Conservation (phyloP, 2,329 filamentous ascomycete species). For the Kalmusia sp. region DNA sequence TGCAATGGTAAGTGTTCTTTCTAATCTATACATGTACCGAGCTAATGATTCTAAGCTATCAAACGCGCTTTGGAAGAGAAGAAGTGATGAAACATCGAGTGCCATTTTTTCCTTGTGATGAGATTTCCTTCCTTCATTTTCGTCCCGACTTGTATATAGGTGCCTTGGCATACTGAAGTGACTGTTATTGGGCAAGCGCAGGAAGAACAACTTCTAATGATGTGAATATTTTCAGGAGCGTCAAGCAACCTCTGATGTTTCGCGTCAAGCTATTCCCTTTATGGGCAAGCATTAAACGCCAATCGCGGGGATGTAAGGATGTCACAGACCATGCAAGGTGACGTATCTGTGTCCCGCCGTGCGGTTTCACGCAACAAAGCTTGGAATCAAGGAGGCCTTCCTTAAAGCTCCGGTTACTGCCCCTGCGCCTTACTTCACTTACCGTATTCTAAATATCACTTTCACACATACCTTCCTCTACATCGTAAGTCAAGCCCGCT, state of each 20-base stretch:
- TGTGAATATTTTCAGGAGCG: no score
- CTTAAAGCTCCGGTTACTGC: not conserved
- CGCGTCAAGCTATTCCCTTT: not conserved
- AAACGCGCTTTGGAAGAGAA: conserved; percentile 46
- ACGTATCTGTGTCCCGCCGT: conserved; percentile 21
- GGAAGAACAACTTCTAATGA: no score
- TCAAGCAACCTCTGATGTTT: no score
- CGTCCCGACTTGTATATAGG: not conserved
- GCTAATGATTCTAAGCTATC: conserved; percentile 39
- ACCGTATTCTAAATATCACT: no score
- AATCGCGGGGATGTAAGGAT: not conserved
- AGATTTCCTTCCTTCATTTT: not conserved
- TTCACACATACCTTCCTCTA: no score
- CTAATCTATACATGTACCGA: not conserved
- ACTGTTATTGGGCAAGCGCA: not conserved
- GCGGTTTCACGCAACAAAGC: conserved; percentile 4
- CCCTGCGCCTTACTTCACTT: not conserved
- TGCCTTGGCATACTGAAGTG: not conserved
- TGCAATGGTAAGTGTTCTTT: conserved; percentile 66
- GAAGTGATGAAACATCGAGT: conserved; percentile 21
- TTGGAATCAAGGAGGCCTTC: conserved; percentile 5
- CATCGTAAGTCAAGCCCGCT: no score
- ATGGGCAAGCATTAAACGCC: not conserved
- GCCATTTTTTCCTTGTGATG: not conserved
- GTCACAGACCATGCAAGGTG: conserved; percentile 26